A percentile compares a stretch with the other conserved stretches of the same genome.
phyloP scores from a whole-genome alignment of 148 eudicot genomes.

The Vaccinium darrowii region DNA sequence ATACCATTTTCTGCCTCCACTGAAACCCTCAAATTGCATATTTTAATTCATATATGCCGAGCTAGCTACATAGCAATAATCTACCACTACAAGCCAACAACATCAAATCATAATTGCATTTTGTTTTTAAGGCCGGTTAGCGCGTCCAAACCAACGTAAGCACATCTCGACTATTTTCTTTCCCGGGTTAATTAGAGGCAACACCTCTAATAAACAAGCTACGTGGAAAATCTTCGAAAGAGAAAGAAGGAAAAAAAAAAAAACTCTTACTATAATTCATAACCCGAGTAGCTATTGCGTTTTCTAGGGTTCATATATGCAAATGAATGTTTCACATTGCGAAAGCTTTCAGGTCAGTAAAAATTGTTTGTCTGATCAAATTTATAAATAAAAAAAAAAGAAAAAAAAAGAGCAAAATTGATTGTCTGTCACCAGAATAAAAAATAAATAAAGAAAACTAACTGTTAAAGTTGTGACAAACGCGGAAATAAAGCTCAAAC shows the following conservation, averaged over 20 bases:
- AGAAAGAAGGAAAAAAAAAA: too few species aligned
- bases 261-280: neutral
- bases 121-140: too few species aligned
- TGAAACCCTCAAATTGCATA: neutral
- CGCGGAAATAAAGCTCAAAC: neutral
- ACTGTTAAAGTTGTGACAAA: neutral
- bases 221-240: neutral
- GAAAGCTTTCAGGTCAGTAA: neutral
- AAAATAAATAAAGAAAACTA: neutral
- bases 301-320: neutral
- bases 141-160: too few species aligned
- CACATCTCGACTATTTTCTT: too few species aligned
- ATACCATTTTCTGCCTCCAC: neutral
- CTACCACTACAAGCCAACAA: neutral
- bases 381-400: too few species aligned
- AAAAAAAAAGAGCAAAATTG: neutral
- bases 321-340: neutral
- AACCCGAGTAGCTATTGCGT: neutral
- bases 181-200: too few species aligned
- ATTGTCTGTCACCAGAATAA: neutral
- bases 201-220: neutral
- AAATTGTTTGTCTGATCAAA: neutral
- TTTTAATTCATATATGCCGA: neutral
- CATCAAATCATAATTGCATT: neutral
- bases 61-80: too few species aligned